Conservation (phyloP, 2,329 filamentous ascomycete species). For the Davidsoniella australis region DNA sequence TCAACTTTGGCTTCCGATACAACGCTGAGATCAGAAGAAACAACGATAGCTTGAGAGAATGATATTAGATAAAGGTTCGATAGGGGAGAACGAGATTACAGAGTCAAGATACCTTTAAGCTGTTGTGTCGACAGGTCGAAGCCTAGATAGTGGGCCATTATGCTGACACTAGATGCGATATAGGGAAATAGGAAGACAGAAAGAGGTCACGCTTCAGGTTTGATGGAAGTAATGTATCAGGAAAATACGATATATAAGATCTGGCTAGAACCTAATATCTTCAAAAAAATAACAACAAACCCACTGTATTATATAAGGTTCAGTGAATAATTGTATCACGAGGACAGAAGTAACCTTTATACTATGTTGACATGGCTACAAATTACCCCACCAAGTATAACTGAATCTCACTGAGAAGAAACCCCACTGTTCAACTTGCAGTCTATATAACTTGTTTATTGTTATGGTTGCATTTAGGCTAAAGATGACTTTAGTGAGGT, state of each 20-base stretch:
- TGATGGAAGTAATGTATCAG: too few species aligned
- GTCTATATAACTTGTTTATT: not conserved
- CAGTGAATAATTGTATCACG: too few species aligned
- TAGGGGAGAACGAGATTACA: not conserved
- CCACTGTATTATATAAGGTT: too few species aligned
- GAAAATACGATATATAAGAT: too few species aligned
- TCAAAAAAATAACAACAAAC: too few species aligned
- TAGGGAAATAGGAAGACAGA: too few species aligned
- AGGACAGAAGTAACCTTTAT: not conserved
- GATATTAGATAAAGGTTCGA: slow-evolving; percentile 6
- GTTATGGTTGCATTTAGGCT: not conserved
- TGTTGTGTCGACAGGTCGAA: slow-evolving; percentile 96
- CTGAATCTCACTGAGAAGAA: not conserved
- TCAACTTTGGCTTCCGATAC: slow-evolving; percentile 79
- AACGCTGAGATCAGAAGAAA: slow-evolving; percentile 66
- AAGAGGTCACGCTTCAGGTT: too few species aligned
- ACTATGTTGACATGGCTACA: not conserved
- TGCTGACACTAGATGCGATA: not conserved
- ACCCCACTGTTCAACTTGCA: not conserved
- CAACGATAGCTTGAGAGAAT: slow-evolving; percentile 49
- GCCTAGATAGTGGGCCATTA: slow-evolving; percentile 52
- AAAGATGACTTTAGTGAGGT: not conserved
- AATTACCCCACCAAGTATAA: not conserved
- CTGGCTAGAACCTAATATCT: too few species aligned
- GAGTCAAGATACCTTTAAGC: slow-evolving; percentile 51